phyloP scores from a whole-genome alignment of 2,329 filamentous ascomycete genomes.

The Talaromyces amestolkiae region DNA sequence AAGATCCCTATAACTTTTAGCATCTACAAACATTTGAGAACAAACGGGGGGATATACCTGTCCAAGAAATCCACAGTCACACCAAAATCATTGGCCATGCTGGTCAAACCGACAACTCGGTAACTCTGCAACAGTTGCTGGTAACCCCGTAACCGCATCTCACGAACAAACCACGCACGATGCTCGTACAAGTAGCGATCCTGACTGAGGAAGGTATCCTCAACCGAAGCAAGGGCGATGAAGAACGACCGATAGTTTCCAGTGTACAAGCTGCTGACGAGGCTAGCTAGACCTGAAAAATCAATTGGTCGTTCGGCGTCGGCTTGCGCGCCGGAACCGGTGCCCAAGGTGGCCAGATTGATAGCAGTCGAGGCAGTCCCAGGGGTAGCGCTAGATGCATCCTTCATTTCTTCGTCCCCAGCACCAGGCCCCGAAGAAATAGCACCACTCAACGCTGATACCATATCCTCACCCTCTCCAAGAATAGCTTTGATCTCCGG shows the following conservation, averaged over 20 bases:
- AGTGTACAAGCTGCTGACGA: conserved; percentile 88
- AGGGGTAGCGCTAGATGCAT: conserved; percentile 55
- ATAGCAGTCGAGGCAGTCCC: conserved; percentile 66
- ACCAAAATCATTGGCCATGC: conserved; percentile 96
- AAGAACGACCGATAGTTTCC: conserved; percentile 96
- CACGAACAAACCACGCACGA: conserved; percentile 93
- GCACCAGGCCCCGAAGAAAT: conserved; percentile 77
- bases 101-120: conserved; percentile 90
- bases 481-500: conserved; percentile 98
- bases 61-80: conserved; percentile 96
- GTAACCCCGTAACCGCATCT: conserved; percentile 96
- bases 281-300: conserved; percentile 80
- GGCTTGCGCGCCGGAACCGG: conserved; percentile 61
- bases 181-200: conserved; percentile 96
- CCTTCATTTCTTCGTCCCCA: conserved; percentile 71
- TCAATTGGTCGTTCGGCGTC: conserved; percentile 81
- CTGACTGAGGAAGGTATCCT: conserved; percentile 89
- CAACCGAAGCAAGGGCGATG: conserved; percentile 79
- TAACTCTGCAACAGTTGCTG: conserved; percentile 97
- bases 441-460: conserved; percentile 75
- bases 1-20: conserved; percentile 65
- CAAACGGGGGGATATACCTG: conserved; percentile 57
- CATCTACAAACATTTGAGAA: conserved; percentile 9
- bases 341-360: conserved; percentile 82
- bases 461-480: conserved; percentile 82